Percentiles rank a stretch among this genome's conserved stretches.
Evolutionary conservation across 768 basidiomycete species (phyloP).

Genomic region (Kwoniella shandongensis): DNA sequence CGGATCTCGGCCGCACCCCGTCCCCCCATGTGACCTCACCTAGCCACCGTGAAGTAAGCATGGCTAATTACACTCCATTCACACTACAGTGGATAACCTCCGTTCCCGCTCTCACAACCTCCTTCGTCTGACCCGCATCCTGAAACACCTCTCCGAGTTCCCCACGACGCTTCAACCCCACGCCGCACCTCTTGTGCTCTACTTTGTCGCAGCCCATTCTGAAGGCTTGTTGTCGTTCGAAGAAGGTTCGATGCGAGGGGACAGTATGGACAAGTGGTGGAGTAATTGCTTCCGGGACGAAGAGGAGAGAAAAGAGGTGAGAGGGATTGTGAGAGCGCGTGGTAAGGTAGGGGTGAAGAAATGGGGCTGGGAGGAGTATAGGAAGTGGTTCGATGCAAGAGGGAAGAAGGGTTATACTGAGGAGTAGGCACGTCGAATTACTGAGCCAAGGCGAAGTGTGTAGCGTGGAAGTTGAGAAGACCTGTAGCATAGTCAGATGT

Average conservation of each 20-base stretch:
- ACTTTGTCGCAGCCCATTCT: conserved; percentile 33
- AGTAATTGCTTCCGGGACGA: conserved; percentile 35
- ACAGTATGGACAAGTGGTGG: conserved; percentile 45
- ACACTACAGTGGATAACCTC: conserved; percentile 40
- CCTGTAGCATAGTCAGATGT: too few relatives aligned
- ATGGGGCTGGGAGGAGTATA: conserved; percentile 35
- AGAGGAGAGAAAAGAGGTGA: conserved; percentile 27
- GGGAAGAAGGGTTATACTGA: conserved; percentile 1
- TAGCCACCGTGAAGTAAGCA: too few relatives aligned
- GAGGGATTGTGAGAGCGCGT: conserved; percentile 22
- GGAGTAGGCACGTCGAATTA: too few relatives aligned
- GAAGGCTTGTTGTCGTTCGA: conserved; percentile 32
- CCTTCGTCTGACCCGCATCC: conserved; percentile 45
- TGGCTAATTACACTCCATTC: too few relatives aligned
- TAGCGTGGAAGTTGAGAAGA: too few relatives aligned
- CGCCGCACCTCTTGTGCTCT: conserved; percentile 39
- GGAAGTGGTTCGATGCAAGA: conserved; percentile 23
- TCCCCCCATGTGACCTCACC: background rate
- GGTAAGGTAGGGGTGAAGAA: conserved; percentile 26
- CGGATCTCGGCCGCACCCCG: conserved; percentile 1
- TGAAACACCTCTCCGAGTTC: conserved; percentile 48
- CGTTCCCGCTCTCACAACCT: conserved; percentile 44
- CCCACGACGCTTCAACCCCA: conserved; percentile 27
- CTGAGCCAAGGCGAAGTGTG: too few relatives aligned
- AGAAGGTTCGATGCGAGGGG: conserved; percentile 27